phyloP scores from a whole-genome alignment of 1,139 yeast species.

The Yamadazyma dushanensis region DNA sequence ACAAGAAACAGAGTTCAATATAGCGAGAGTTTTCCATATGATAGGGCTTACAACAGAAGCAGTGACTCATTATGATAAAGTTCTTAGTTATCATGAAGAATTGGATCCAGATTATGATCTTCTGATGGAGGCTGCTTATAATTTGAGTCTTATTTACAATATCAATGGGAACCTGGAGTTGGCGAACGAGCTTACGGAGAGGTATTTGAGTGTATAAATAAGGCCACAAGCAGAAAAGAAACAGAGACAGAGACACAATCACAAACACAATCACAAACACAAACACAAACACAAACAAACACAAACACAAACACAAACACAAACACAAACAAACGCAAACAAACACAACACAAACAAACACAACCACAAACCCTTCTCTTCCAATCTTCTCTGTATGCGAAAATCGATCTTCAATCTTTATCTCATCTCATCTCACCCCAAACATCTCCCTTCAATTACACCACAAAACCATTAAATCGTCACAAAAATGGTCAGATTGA shows the following conservation, averaged over 20 bases:
- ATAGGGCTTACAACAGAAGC: slow-evolving; percentile 78
- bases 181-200: slow-evolving; percentile 63
- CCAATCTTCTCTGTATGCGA: too few relatives aligned
- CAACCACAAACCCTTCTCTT: too few relatives aligned
- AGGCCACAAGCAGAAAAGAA: not conserved
- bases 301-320: not conserved
- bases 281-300: not conserved
- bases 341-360: too few relatives aligned
- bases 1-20: slow-evolving; percentile 81
- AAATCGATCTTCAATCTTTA: too few relatives aligned
- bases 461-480: slow-evolving; percentile 73
- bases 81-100: slow-evolving; percentile 39
- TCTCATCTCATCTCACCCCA: too few relatives aligned
- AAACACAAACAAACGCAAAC: not conserved
- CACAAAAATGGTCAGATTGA: slow-evolving; percentile 87
- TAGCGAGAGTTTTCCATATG: slow-evolving; percentile 84
- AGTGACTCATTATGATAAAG: slow-evolving; percentile 66
- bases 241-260: not conserved
- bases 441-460: not conserved
- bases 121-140: slow-evolving; percentile 81
- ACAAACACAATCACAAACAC: slow-evolving; percentile 1
- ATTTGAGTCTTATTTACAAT: slow-evolving; percentile 71
- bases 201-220: slow-evolving; percentile 41
- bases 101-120: slow-evolving; percentile 50
- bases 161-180: slow-evolving; percentile 68